A percentile compares a stretch with the other conserved stretches of the same genome.
Evolutionary conservation across 257 asterid species (phyloP).

Genomic region (Capsicum chinense): DNA sequence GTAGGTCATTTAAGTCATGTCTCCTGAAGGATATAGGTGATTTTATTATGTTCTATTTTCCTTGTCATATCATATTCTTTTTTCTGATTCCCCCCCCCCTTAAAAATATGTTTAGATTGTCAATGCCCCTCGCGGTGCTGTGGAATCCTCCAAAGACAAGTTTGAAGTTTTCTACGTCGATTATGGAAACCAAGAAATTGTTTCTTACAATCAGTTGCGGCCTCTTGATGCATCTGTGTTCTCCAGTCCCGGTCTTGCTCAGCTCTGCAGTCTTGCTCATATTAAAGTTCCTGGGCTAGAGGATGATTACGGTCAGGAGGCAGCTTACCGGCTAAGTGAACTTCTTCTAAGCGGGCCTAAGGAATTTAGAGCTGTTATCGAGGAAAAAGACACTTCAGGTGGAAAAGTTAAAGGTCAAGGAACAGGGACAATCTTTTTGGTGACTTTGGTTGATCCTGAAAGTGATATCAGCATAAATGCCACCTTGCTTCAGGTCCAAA

Average conservation of each 20-base stretch:
- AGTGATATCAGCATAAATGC: slow-evolving; percentile 77
- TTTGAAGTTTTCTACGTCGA: slow-evolving; percentile 94
- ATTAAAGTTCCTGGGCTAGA: slow-evolving; percentile 79
- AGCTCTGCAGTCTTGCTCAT: slow-evolving; percentile 84
- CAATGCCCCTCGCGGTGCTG: slow-evolving; percentile 77
- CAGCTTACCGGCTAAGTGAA: slow-evolving; percentile 72
- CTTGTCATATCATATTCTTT: slow-evolving; percentile 4
- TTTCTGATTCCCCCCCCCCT: slow-evolving; percentile 3
- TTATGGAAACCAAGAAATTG: slow-evolving; percentile 90
- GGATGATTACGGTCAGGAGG: slow-evolving; percentile 93
- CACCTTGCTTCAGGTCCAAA: slow-evolving; percentile 70
- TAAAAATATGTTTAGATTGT: slow-evolving; percentile 60
- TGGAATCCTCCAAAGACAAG: slow-evolving; percentile 68
- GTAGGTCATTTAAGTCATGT: background rate
- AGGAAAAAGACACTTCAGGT: slow-evolving; percentile 87
- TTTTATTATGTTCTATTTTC: background rate
- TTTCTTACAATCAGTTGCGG: slow-evolving; percentile 73
- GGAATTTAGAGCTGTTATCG: slow-evolving; percentile 78
- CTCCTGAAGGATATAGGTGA: slow-evolving; percentile 12
- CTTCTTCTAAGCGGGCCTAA: slow-evolving; percentile 61
- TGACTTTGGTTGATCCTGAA: slow-evolving; percentile 70
- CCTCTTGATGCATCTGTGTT: slow-evolving; percentile 84
- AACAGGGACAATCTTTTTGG: slow-evolving; percentile 76
- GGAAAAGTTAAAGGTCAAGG: slow-evolving; percentile 99
- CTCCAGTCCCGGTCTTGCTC: slow-evolving; percentile 79